Evolutionary conservation across 768 basidiomycete genomes (phyloP).

Genomic region (Mycena olivaceomarginata): DNA sequence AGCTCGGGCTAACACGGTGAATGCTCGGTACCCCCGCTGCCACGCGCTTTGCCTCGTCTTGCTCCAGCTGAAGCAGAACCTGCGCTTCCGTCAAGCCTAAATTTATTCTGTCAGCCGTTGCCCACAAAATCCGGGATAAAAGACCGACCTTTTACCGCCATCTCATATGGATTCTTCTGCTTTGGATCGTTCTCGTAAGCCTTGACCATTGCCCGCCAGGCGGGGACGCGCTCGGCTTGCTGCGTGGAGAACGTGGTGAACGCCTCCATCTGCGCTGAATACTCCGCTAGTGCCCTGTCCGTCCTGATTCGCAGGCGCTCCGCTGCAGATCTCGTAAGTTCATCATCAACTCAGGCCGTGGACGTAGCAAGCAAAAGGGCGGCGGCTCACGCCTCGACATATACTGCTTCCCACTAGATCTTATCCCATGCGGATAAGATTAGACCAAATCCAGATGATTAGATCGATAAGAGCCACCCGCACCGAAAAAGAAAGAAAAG

Average conservation of each 20-base stretch:
- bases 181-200: conserved; percentile 6
- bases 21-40: not conserved
- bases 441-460: not conserved
- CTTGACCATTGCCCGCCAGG: conserved; percentile 19
- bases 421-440: too few species aligned
- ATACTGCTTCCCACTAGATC: too few species aligned
- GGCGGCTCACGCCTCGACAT: too few species aligned
- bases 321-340: conserved; percentile 2
- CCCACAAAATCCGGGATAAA: not conserved
- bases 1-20: conserved; percentile 13
- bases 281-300: conserved; percentile 14
- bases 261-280: not conserved
- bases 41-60: not conserved
- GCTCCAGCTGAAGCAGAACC: not conserved
- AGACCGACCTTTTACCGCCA: not conserved
- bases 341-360: not conserved
- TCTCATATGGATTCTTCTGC: not conserved
- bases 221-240: not conserved
- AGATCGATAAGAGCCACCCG: too few species aligned
- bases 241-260: conserved; percentile 21
- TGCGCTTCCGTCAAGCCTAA: not conserved
- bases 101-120: not conserved
- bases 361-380: too few species aligned
- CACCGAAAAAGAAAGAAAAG: not conserved
- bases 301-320: not conserved